Conservation (phyloP, 2,329 filamentous ascomycete species). For the Rachicladosporium sp. region DNA sequence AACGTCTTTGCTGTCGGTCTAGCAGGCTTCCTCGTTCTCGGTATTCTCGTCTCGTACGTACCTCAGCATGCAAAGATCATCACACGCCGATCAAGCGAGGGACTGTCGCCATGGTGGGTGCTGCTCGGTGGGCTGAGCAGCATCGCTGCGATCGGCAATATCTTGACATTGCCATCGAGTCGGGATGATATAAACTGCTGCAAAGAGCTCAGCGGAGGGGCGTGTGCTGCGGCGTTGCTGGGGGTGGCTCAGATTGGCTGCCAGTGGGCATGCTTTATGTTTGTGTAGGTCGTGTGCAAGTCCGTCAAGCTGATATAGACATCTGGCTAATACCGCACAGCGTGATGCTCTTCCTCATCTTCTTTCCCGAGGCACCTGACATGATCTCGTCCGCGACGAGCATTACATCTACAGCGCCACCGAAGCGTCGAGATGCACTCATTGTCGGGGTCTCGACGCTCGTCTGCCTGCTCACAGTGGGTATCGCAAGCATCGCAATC, state of each 20-base stretch:
- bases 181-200: constrained; percentile 78
- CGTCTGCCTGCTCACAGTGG: constrained; percentile 59
- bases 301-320: too few relatives aligned
- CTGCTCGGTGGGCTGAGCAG: constrained; percentile 83
- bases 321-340: constrained; percentile 33
- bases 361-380: constrained; percentile 51
- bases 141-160: constrained; percentile 80
- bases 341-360: constrained; percentile 84
- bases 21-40: constrained; percentile 57
- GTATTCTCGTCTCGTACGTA: constrained; percentile 84
- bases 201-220: constrained; percentile 63
- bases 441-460: constrained; percentile 61
- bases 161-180: constrained; percentile 74
- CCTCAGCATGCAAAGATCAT: constrained; percentile 93
- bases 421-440: constrained; percentile 65
- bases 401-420: constrained; percentile 40
- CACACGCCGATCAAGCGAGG: constrained; percentile 70
- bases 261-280: constrained; percentile 83
- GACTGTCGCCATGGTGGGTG: constrained; percentile 90
- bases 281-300: too few relatives aligned
- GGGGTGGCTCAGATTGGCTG: constrained; percentile 84
- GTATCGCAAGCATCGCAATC: constrained; percentile 51
- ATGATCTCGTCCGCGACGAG: constrained; percentile 20
- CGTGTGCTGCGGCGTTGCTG: constrained; percentile 74
- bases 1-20: constrained; percentile 15